Evolutionary conservation across 768 basidiomycete species (phyloP).

Genomic region (Auricularia auricula-judae): DNA sequence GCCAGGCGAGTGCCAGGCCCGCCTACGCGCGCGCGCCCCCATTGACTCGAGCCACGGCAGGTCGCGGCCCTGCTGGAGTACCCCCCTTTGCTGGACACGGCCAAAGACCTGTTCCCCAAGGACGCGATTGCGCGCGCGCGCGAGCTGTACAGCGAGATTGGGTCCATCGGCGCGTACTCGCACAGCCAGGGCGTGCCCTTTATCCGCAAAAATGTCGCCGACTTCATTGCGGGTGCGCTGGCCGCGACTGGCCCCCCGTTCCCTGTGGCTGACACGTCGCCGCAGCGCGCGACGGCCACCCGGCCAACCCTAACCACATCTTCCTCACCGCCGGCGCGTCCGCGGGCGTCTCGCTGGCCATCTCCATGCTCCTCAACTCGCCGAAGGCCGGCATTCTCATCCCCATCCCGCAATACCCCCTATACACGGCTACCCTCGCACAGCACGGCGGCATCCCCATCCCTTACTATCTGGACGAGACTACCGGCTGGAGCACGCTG

Average conservation of each 20-base stretch:
- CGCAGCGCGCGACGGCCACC: slow-evolving; percentile 81
- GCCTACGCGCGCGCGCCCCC: neutral
- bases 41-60: slow-evolving; percentile 26
- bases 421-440: slow-evolving; percentile 92
- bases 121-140: slow-evolving; percentile 81
- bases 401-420: slow-evolving; percentile 95
- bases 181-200: slow-evolving; percentile 87
- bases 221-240: slow-evolving; percentile 72
- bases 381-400: slow-evolving; percentile 74
- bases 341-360: slow-evolving; percentile 79
- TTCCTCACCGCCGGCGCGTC: slow-evolving; percentile 95
- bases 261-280: neutral
- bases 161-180: slow-evolving; percentile 89
- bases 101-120: slow-evolving; percentile 66
- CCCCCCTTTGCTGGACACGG: slow-evolving; percentile 70
- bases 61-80: slow-evolving; percentile 88
- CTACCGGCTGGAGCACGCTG: slow-evolving; percentile 73
- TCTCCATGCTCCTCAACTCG: slow-evolving; percentile 64
- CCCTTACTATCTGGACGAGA: slow-evolving; percentile 84
- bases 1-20: slow-evolving; percentile 55
- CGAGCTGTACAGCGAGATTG: slow-evolving; percentile 74
- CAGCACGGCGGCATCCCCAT: slow-evolving; percentile 70
- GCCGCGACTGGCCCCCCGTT: neutral
- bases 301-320: slow-evolving; percentile 72
- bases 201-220: slow-evolving; percentile 79